Evolutionary conservation across 202 grass and related monocot genomes (phyloP).

Genomic region (Sporobolus alterniflorus): DNA sequence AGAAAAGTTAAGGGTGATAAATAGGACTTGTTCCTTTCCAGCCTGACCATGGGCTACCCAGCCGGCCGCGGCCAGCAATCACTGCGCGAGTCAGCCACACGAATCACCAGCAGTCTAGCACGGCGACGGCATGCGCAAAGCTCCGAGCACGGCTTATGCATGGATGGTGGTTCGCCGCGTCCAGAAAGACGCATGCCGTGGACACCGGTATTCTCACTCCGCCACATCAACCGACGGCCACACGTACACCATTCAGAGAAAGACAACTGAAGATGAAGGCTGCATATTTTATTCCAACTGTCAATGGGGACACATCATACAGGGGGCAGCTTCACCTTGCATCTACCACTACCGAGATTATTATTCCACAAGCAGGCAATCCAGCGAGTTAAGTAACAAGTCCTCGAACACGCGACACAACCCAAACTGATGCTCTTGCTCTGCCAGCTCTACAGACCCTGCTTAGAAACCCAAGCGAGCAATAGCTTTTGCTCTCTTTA

Average conservation of each 20-base stretch:
- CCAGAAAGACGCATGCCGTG: not conserved
- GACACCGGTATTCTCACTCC: too few species aligned
- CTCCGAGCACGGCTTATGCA: too few species aligned
- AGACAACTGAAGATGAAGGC: not conserved
- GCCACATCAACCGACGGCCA: not conserved
- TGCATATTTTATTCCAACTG: constrained; percentile 22
- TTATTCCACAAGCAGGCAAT: constrained; percentile 13
- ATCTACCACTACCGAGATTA: not conserved
- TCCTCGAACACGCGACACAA: not conserved
- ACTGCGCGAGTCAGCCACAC: too few species aligned
- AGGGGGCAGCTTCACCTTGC: not conserved
- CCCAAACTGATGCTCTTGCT: not conserved
- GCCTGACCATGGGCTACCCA: too few species aligned
- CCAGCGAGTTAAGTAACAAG: not conserved
- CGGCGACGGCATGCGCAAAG: too few species aligned
- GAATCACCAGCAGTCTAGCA: too few species aligned
- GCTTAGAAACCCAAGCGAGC: not conserved
- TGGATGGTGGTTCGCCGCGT: too few species aligned
- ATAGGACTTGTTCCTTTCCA: too few species aligned
- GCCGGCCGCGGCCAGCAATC: too few species aligned
- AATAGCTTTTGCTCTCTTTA: not conserved
- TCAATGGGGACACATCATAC: not conserved
- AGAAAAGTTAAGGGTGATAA: too few species aligned
- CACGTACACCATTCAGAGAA: not conserved
- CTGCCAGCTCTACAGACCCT: constrained; percentile 22